A percentile compares a stretch with the other conserved stretches of the same genome.
Evolutionary conservation across 2,329 filamentous ascomycete species (phyloP).

Genomic region (Phyllosticta citrichinensis): DNA sequence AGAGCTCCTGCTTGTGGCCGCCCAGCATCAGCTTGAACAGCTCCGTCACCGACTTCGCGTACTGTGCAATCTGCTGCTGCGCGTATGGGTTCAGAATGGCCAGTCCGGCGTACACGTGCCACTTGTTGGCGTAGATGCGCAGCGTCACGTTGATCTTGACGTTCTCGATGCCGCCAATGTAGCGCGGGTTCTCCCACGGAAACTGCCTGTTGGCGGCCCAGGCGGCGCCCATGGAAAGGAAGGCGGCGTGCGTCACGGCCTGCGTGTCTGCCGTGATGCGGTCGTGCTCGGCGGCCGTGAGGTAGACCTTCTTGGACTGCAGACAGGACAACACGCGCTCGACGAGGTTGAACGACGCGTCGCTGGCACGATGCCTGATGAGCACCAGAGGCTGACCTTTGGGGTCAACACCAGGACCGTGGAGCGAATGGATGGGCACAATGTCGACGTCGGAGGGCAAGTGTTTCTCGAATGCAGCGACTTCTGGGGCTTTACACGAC

Average conservation of each 20-base stretch:
- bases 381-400: conserved; percentile 82
- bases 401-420: conserved; percentile 83
- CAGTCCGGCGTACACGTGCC: conserved; percentile 97
- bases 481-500: conserved; percentile 95
- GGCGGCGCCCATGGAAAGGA: conserved; percentile 90
- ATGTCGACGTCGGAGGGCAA: conserved; percentile 85
- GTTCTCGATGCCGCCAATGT: conserved; percentile 95
- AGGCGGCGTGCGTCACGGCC: conserved; percentile 94
- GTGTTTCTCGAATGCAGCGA: conserved; percentile 82
- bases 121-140: conserved; percentile 96
- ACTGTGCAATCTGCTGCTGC: conserved; percentile 85
- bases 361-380: conserved; percentile 82
- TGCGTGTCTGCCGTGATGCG: conserved; percentile 97
- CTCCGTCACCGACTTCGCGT: conserved; percentile 83
- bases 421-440: conserved; percentile 90
- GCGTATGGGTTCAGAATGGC: conserved; percentile 94
- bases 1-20: conserved; percentile 66
- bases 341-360: conserved; percentile 66
- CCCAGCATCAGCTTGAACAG: conserved; percentile 96
- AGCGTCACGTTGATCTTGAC: conserved; percentile 98
- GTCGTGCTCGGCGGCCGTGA: conserved; percentile 81
- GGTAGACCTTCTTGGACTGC: conserved; percentile 73
- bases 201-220: conserved; percentile 95
- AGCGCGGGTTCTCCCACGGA: conserved; percentile 92
- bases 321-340: conserved; percentile 75